Percentiles rank a stretch among this genome's conserved stretches.
Conservation (phyloP, 75 land plant species). For the Adiantum capillusveneris region DNA sequence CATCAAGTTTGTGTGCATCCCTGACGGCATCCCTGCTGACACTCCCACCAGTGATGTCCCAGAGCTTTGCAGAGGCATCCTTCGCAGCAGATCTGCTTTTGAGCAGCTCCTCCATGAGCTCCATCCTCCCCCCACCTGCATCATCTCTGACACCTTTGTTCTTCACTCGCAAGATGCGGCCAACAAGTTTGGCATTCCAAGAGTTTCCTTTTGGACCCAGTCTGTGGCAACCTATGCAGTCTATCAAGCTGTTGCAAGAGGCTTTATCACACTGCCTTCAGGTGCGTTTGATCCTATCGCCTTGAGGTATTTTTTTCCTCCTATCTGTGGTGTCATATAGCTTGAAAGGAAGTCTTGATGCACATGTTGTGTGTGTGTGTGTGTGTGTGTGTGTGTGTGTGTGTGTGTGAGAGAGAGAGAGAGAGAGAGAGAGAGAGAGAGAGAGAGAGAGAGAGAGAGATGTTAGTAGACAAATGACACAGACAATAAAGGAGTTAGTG, state of each 20-base stretch:
- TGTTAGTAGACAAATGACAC: no score
- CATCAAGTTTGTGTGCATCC: slow-evolving; percentile 6
- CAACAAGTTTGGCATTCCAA: slow-evolving; percentile 29
- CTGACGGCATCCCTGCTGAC: slow-evolving; percentile 12
- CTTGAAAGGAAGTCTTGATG: no score
- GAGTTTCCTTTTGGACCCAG: slow-evolving; percentile 12
- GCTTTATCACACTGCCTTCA: slow-evolving; percentile 1
- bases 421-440: no score
- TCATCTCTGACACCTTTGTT: slow-evolving; percentile 33
- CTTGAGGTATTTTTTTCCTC: no score
- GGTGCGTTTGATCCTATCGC: not conserved
- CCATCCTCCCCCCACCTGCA: slow-evolving; percentile 21
- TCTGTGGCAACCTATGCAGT: not conserved
- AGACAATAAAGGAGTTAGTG: no score
- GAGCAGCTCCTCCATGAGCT: not conserved
- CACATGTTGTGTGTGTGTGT: no score
- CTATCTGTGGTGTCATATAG: no score
- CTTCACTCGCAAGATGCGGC: slow-evolving; percentile 20
- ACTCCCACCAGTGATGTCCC: slow-evolving; percentile 1
- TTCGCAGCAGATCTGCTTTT: slow-evolving; percentile 1
- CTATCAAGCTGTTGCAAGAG: slow-evolving; percentile 9
- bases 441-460: no score
- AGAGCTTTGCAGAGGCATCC: not conserved
- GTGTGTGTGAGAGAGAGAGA: no score
- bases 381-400: no score